phyloP scores from a whole-genome alignment of 345 rosid genomes.

The Corchorus capsularis region DNA sequence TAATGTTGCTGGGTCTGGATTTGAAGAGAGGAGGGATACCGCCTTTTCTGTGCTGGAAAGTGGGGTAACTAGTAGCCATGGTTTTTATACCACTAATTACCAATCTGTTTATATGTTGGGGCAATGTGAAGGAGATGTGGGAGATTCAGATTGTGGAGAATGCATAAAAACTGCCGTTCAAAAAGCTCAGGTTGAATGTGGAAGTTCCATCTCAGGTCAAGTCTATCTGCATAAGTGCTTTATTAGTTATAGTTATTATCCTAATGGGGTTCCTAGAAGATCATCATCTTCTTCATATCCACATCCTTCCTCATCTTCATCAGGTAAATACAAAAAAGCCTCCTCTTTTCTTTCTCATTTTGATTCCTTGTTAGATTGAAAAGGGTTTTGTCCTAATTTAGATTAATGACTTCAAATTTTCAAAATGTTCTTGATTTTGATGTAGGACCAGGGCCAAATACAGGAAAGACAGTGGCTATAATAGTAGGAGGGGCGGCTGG shows the following conservation, averaged over 20 bases:
- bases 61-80: constrained; percentile 76
- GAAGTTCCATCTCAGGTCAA: constrained; percentile 78
- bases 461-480: constrained; percentile 96
- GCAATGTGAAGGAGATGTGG: constrained; percentile 95
- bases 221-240: constrained; percentile 90
- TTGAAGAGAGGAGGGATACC: constrained; percentile 82
- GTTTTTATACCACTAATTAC: constrained; percentile 70
- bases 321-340: constrained; percentile 15
- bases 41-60: constrained; percentile 66
- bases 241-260: constrained; percentile 70
- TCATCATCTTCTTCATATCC: constrained; percentile 45
- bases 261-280: constrained; percentile 79
- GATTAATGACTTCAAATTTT: background rate
- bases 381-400: background rate
- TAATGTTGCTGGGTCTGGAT: constrained; percentile 69
- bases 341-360: constrained; percentile 3
- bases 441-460: constrained; percentile 58
- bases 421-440: constrained; percentile 21
- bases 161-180: constrained; percentile 80
- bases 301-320: constrained; percentile 40
- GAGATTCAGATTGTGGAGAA: constrained; percentile 87
- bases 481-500: constrained; percentile 95
- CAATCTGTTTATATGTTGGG: constrained; percentile 72
- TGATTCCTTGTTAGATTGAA: background rate
- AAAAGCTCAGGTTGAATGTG: constrained; percentile 93